A percentile compares a stretch with the other conserved stretches of the same genome.
Conservation (phyloP, 768 basidiomycete species). For the Clitopilus passeckerianus region DNA sequence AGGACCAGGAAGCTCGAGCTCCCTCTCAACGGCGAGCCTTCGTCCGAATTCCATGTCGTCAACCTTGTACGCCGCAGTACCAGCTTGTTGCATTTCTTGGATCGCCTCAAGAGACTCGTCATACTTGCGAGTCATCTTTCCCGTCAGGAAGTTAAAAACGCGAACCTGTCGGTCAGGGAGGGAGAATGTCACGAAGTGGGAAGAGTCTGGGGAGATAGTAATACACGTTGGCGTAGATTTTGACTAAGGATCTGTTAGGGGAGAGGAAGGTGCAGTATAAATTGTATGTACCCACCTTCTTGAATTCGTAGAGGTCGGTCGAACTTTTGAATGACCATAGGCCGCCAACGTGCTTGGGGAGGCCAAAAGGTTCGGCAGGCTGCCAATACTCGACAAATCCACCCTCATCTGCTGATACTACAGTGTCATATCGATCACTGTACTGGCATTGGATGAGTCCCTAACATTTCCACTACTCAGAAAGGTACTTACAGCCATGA, state of each 20-base stretch:
- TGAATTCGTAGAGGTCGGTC: conserved; percentile 96
- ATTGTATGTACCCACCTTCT: conserved; percentile 61
- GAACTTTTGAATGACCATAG: conserved; percentile 89
- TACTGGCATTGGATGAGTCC: conserved; percentile 47
- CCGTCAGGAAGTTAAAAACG: conserved; percentile 86
- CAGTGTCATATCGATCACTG: conserved; percentile 84
- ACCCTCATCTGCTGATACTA: conserved; percentile 90
- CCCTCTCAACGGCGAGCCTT: conserved; percentile 87
- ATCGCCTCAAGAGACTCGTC: conserved; percentile 92
- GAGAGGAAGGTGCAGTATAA: neutral
- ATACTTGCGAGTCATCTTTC: conserved; percentile 88
- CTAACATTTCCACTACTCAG: conserved; percentile 1
- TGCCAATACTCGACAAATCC: conserved; percentile 98
- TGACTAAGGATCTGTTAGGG: conserved; percentile 40
- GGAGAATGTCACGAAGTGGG: conserved; percentile 90
- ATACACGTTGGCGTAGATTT: conserved; percentile 91
- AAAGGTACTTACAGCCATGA: conserved; percentile 69
- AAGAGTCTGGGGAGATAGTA: conserved; percentile 84
- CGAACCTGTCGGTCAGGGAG: conserved; percentile 92
- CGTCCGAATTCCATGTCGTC: conserved; percentile 99
- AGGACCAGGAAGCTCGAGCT: conserved; percentile 78
- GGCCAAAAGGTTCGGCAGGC: conserved; percentile 81
- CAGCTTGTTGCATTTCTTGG: conserved; percentile 99
- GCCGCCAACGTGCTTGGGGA: conserved; percentile 71
- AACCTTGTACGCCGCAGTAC: conserved; percentile 84